Percentiles rank a stretch among this genome's conserved stretches.
These are phyloP conservation scores for Hordeum marinum DNA, from an alignment of 176 grass and related monocot genomes.

Conservation along the genomic window DNA sequence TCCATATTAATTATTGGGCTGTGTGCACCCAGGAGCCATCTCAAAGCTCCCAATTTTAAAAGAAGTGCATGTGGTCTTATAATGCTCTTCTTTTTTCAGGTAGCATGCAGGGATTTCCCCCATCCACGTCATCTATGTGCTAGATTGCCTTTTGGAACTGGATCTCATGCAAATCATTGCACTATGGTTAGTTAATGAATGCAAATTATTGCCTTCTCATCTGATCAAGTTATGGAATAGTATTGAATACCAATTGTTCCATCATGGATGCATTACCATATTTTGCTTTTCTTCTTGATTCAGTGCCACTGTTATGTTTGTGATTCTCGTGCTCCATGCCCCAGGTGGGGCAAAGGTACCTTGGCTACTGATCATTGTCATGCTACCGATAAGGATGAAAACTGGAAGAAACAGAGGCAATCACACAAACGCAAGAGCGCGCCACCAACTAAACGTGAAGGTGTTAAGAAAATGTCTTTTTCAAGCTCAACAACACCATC, in stretches of 20 bases:
- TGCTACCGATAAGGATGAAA: slow-evolving; percentile 63
- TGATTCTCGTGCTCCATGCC: slow-evolving; percentile 70
- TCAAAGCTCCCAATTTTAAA: slow-evolving; percentile 1
- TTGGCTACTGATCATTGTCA: slow-evolving; percentile 56
- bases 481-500: not conserved
- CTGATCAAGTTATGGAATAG: not conserved
- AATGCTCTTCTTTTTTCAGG: slow-evolving; percentile 42
- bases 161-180: slow-evolving; percentile 63
- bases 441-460: not conserved
- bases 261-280: slow-evolving; percentile 4
- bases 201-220: not conserved
- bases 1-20: not conserved
- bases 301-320: slow-evolving; percentile 99
- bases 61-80: not conserved
- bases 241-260: not conserved
- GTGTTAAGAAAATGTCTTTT: not conserved
- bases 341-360: slow-evolving; percentile 41
- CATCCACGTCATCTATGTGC: slow-evolving; percentile 87
- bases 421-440: slow-evolving; percentile 29
- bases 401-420: slow-evolving; percentile 56
- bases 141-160: slow-evolving; percentile 53
- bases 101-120: slow-evolving; percentile 93
- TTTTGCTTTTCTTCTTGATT: slow-evolving; percentile 29
- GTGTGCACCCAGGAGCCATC: not conserved
- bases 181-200: slow-evolving; percentile 50